Evolutionary conservation across 2,329 filamentous ascomycete genomes (phyloP).

Genomic region (Sporothrix protearum): DNA sequence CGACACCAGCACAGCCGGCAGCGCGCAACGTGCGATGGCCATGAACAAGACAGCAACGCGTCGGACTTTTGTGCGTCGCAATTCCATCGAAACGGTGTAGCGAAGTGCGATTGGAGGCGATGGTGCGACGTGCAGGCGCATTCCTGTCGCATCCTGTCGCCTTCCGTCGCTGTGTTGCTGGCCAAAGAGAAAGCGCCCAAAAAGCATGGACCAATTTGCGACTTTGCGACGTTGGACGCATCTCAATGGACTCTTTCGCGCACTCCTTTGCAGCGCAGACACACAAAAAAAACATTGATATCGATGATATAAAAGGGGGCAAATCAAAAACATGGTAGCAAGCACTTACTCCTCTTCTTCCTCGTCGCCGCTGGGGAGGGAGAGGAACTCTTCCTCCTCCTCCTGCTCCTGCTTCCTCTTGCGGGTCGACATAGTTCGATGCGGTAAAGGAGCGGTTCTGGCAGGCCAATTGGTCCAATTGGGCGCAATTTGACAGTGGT

Average conservation of each 20-base stretch:
- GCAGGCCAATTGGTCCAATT: constrained; percentile 18
- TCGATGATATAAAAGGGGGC: constrained; percentile 17
- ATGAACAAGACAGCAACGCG: no score
- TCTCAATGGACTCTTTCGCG: background rate
- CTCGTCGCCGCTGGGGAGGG: constrained; percentile 50
- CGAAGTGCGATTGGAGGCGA: background rate
- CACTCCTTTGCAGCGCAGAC: background rate
- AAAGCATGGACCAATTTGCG: constrained; percentile 10
- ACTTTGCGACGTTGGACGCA: constrained; percentile 9
- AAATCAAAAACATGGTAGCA: constrained; percentile 34
- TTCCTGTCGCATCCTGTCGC: constrained; percentile 12
- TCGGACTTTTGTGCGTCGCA: background rate
- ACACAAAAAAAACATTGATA: constrained; percentile 23
- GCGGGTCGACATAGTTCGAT: constrained; percentile 44
- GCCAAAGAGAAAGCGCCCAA: background rate
- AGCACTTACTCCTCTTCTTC: constrained; percentile 54
- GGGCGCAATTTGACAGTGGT: constrained; percentile 22
- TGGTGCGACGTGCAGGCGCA: background rate
- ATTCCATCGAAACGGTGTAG: background rate
- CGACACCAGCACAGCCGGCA: background rate
- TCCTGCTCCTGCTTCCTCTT: constrained; percentile 53
- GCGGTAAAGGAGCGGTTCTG: constrained; percentile 18
- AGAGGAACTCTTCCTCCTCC: constrained; percentile 53
- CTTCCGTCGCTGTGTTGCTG: background rate
- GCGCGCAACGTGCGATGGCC: background rate